phyloP scores from a whole-genome alignment of 495 filamentous ascomycete genomes.

The Daldinia concentrica region DNA sequence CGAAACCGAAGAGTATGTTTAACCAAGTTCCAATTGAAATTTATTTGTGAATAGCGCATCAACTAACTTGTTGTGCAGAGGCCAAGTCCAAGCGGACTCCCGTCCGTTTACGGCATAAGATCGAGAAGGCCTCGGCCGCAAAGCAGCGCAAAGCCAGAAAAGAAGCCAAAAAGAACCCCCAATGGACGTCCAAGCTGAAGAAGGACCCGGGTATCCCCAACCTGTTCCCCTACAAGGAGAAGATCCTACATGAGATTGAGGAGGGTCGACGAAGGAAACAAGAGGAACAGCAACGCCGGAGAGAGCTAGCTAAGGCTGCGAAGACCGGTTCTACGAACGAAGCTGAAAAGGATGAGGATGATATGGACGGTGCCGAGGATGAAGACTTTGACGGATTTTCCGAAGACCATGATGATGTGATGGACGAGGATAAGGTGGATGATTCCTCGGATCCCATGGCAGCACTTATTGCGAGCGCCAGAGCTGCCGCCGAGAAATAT shows the following conservation, averaged over 20 bases:
- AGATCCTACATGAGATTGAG: constrained; percentile 92
- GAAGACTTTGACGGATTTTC: constrained; percentile 59
- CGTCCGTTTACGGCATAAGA: constrained; percentile 90
- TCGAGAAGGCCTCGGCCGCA: constrained; percentile 88
- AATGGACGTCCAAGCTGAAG: constrained; percentile 92
- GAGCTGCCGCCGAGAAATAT: constrained; percentile 84
- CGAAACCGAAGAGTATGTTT: constrained; percentile 62
- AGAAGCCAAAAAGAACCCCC: constrained; percentile 91
- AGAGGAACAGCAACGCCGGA: constrained; percentile 75
- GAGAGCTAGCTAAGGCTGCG: constrained; percentile 75
- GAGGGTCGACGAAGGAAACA: constrained; percentile 80
- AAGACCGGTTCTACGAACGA: constrained; percentile 54
- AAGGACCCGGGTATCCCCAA: constrained; percentile 98
- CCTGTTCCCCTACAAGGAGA: constrained; percentile 97
- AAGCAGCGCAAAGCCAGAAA: constrained; percentile 92
- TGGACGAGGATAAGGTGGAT: constrained; percentile 63
- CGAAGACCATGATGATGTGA: constrained; percentile 52
- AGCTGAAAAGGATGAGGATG: constrained; percentile 54
- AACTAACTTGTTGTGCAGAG: constrained; percentile 61
- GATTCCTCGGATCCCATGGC: constrained; percentile 85
- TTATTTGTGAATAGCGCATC: not conserved
- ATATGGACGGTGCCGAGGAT: constrained; percentile 57
- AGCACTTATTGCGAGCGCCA: constrained; percentile 88
- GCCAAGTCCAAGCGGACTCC: constrained; percentile 93
- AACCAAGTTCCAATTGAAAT: not conserved